phyloP scores from a whole-genome alignment of 495 filamentous ascomycete species.

The Daldinia decipiens region DNA sequence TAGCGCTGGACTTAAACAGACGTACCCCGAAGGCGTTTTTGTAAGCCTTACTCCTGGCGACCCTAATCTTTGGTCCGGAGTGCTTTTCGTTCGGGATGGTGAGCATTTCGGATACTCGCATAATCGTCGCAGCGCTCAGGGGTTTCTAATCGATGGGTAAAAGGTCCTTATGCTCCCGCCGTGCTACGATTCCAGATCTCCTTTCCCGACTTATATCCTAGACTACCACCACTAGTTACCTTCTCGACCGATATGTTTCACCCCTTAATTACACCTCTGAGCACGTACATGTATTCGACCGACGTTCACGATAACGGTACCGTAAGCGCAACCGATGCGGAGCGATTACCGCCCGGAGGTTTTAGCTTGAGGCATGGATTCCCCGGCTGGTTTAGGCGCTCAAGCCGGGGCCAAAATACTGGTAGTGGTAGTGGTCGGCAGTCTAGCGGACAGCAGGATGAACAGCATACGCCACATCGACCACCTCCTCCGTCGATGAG shows the following conservation, averaged over 20 bases:
- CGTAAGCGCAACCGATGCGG: constrained; percentile 81
- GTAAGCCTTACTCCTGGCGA: constrained; percentile 84
- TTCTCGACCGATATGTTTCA: constrained; percentile 95
- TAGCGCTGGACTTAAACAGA: constrained; percentile 83
- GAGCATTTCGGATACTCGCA: constrained; percentile 43
- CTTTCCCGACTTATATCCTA: constrained; percentile 84
- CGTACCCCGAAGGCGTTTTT: constrained; percentile 85
- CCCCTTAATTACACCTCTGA: constrained; percentile 88
- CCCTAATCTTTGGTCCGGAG: constrained; percentile 83
- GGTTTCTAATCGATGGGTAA: constrained; percentile 23
- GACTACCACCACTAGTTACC: constrained; percentile 80
- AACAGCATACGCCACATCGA: constrained; percentile 40
- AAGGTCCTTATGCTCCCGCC: constrained; percentile 88
- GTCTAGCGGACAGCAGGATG: constrained; percentile 42
- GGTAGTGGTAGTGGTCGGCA: constrained; percentile 29
- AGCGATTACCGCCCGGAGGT: constrained; percentile 83
- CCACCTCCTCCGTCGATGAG: constrained; percentile 48
- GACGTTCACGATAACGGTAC: constrained; percentile 74
- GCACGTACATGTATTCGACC: constrained; percentile 88
- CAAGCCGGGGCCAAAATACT: constrained; percentile 44
- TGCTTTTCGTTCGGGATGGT: constrained; percentile 91
- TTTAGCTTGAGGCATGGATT: constrained; percentile 92
- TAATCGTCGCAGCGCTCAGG: constrained; percentile 7
- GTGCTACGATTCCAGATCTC: constrained; percentile 89
- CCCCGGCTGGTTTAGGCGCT: constrained; percentile 80